These are phyloP conservation scores for Pestalotiopsis fici DNA, from an alignment of 2,329 filamentous ascomycete species.

Conservation along the genomic window DNA sequence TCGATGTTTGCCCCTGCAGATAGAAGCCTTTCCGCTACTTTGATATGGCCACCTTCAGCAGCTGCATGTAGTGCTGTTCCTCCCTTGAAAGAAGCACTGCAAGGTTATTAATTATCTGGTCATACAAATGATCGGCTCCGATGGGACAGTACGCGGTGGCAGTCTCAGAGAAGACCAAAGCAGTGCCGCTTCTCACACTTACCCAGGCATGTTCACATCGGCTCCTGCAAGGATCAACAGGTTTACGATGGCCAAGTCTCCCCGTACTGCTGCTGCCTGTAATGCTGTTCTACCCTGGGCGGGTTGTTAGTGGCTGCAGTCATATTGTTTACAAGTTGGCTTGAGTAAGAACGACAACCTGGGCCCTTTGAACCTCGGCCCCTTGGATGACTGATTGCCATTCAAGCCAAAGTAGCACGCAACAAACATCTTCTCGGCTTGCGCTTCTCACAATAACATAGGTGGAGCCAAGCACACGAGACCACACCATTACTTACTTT, in stretches of 20 bases:
- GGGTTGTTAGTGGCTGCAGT: not conserved
- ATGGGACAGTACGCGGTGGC: not conserved
- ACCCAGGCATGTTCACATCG: constrained; percentile 28
- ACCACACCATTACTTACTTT: constrained; percentile 10
- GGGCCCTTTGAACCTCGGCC: not conserved
- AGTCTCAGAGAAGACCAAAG: not conserved
- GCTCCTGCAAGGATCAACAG: constrained; percentile 29
- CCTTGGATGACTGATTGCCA: not conserved
- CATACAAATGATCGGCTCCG: not conserved
- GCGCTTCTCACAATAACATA: no score
- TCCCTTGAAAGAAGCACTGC: constrained; percentile 29
- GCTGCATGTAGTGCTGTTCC: constrained; percentile 41
- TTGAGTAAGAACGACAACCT: not conserved
- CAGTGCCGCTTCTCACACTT: not conserved
- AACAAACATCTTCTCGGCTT: no score
- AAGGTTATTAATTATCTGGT: no score
- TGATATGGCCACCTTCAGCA: constrained; percentile 24
- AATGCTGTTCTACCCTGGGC: constrained; percentile 36
- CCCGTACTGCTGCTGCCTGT: constrained; percentile 34
- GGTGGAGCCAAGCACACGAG: not conserved
- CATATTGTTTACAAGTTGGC: not conserved
- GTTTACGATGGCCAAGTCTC: constrained; percentile 21
- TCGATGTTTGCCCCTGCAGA: constrained; percentile 37
- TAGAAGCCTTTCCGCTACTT: constrained; percentile 30
- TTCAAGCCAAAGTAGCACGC: not conserved